These are phyloP conservation scores for Penicillium sp. DNA, from an alignment of 2,329 filamentous ascomycete genomes.

Conservation along the genomic window DNA sequence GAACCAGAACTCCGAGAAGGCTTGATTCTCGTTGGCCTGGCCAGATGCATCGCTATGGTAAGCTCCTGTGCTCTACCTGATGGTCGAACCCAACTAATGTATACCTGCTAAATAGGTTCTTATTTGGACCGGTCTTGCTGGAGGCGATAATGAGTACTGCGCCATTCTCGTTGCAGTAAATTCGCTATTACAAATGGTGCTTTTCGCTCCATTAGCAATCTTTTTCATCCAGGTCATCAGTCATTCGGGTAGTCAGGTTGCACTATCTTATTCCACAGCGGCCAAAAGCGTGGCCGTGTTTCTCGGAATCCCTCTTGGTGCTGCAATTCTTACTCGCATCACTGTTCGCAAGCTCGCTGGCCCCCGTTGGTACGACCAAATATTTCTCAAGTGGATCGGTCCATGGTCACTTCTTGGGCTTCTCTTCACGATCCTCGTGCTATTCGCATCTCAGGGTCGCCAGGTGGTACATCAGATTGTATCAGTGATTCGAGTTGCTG, in stretches of 20 bases:
- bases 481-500: constrained; percentile 71
- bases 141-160: constrained; percentile 75
- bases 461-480: constrained; percentile 78
- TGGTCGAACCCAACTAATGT: not conserved
- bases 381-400: constrained; percentile 53
- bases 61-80: constrained; percentile 17
- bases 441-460: constrained; percentile 75
- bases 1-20: constrained; percentile 52
- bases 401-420: constrained; percentile 77
- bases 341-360: constrained; percentile 52
- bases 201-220: constrained; percentile 64
- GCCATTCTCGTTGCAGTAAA: constrained; percentile 72
- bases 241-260: constrained; percentile 47
- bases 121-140: constrained; percentile 73
- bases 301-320: constrained; percentile 73
- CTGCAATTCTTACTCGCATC: constrained; percentile 70
- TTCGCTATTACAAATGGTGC: constrained; percentile 66
- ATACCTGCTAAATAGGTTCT: constrained; percentile 52
- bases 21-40: constrained; percentile 75
- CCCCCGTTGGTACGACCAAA: constrained; percentile 52
- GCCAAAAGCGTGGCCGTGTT: constrained; percentile 80
- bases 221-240: constrained; percentile 67
- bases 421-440: constrained; percentile 76
- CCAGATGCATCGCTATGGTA: constrained; percentile 84
- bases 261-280: constrained; percentile 57